A percentile compares a stretch with the other conserved stretches of the same genome.
Evolutionary conservation across 495 filamentous ascomycete genomes (phyloP).

Genomic region (Daldinia decipiens): DNA sequence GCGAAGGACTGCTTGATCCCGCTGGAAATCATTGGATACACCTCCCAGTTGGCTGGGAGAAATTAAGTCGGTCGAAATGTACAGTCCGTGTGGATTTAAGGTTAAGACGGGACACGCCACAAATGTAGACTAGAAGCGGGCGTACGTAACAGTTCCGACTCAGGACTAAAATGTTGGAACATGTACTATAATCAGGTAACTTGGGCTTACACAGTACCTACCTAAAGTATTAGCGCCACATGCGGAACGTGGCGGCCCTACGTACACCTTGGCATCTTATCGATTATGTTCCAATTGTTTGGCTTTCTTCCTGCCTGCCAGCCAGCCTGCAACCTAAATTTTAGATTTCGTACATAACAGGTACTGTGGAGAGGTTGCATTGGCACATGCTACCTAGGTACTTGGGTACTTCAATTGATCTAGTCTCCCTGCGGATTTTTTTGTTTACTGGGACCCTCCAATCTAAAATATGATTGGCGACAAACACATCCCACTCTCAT

Average conservation of each 20-base stretch:
- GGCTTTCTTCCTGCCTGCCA: too few relatives aligned
- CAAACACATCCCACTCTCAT: conserved; percentile 23
- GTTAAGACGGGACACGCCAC: conserved; percentile 26
- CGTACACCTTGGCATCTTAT: too few relatives aligned
- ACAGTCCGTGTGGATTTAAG: conserved; percentile 17
- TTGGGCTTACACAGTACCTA: conserved; percentile 8
- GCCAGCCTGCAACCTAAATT: too few relatives aligned
- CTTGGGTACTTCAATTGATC: not conserved
- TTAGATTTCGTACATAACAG: too few relatives aligned
- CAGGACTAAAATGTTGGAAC: conserved; percentile 9
- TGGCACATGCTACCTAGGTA: not conserved
- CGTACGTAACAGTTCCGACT: conserved; percentile 12
- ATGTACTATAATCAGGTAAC: not conserved
- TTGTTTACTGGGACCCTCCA: conserved; percentile 34
- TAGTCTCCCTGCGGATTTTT: conserved; percentile 5
- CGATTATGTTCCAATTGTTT: too few relatives aligned
- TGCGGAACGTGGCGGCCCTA: conserved; percentile 20
- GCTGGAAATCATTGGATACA: conserved; percentile 47
- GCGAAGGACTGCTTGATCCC: conserved; percentile 40
- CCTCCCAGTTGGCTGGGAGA: conserved; percentile 38
- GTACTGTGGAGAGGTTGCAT: not conserved
- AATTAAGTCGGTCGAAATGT: conserved; percentile 10
- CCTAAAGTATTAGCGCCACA: conserved; percentile 22
- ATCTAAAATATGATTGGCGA: conserved; percentile 29
- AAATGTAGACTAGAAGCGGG: conserved; percentile 3